Base-by-base conservation (phyloP, 2,329 filamentous ascomycete genomes). In the Aspergillus brasiliensis region DNA sequence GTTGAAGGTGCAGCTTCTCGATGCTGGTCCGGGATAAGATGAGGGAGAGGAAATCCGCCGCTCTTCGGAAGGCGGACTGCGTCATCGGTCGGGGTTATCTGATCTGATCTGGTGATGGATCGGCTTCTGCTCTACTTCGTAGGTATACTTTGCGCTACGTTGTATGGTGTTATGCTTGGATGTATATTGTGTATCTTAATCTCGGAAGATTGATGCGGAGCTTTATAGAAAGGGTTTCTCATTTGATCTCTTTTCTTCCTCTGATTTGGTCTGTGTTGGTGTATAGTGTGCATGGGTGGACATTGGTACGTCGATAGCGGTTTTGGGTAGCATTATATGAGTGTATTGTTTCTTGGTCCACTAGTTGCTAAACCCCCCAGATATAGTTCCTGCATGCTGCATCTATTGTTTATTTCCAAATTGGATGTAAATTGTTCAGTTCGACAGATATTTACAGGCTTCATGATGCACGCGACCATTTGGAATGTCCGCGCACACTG, bases 31-130 rank as follows among this genome's bases (percentile, higher is more conserved):
- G 25, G 46, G 25, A 19, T 31, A 21, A 31, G 37, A 28, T 15
- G 27, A 25, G 62, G 55, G 54, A 46, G 38, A 60, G 34, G 58
- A 60, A 57, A 54, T 60, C 51, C 56, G 62, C 60, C 63, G 65
- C 57, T 65, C 57, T 55, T 64, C 65, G 63, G 61, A 56, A 59
- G 46, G 23, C 11, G 21, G 53, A 51, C 59, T 67, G 66, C 66
- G 66, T 68, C 66, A 68, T 67, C 59, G 59, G 58, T 21, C 13
- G 38, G 25, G 57, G 44, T 47, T 54, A 63, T 63, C 61, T 63
- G 61, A 63, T 63, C 52, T 28, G 42, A 34, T 28, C 25, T 34
- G 42, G 19, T 21, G 15, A 7, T 31, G n/a, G 13, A 21, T 34
- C 40, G 21, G n/a, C n/a, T n/a, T 31, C 27, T 7, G 25, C 10